phyloP scores from a whole-genome alignment of 2,329 filamentous ascomycete genomes.

The Monilinia fructigena region DNA sequence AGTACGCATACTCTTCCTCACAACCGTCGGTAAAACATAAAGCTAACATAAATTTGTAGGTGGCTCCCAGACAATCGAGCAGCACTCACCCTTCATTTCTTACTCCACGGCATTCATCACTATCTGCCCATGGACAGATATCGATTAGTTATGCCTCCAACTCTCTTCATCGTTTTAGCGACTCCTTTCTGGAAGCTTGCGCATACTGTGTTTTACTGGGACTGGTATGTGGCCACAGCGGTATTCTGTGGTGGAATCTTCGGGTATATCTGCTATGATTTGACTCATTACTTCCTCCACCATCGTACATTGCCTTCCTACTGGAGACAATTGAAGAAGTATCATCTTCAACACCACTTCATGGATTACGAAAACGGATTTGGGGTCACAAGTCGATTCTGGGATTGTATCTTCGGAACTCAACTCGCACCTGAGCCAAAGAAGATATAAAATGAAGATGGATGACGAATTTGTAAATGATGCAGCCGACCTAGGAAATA shows the following conservation, averaged over 20 bases:
- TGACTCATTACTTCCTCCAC: constrained; percentile 98
- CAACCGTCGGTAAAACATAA: not conserved
- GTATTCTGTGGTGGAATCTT: constrained; percentile 90
- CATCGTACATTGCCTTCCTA: constrained; percentile 87
- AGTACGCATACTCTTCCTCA: constrained; percentile 55
- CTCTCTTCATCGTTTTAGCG: constrained; percentile 79
- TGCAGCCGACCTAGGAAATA: not conserved
- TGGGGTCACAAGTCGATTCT: constrained; percentile 93
- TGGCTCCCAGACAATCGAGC: constrained; percentile 88
- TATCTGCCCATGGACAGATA: constrained; percentile 99
- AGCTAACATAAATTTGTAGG: constrained; percentile 47
- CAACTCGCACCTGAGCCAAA: constrained; percentile 55
- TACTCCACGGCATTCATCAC: constrained; percentile 95
- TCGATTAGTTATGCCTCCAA: constrained; percentile 93
- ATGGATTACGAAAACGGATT: constrained; percentile 98
- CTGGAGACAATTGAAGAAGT: constrained; percentile 93
- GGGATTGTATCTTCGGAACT: constrained; percentile 90
- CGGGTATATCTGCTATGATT: constrained; percentile 92
- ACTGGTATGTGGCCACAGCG: constrained; percentile 77
- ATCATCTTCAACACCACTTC: constrained; percentile 95
- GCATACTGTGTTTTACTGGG: constrained; percentile 75
- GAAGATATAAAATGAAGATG: constrained; percentile 24
- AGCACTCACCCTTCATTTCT: constrained; percentile 83
- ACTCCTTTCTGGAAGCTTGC: constrained; percentile 91
- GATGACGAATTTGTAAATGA: constrained; percentile 17